Evolutionary conservation across 129 eudicot species (phyloP).

Genomic region (Chrysanthemum lavandulifolium): DNA sequence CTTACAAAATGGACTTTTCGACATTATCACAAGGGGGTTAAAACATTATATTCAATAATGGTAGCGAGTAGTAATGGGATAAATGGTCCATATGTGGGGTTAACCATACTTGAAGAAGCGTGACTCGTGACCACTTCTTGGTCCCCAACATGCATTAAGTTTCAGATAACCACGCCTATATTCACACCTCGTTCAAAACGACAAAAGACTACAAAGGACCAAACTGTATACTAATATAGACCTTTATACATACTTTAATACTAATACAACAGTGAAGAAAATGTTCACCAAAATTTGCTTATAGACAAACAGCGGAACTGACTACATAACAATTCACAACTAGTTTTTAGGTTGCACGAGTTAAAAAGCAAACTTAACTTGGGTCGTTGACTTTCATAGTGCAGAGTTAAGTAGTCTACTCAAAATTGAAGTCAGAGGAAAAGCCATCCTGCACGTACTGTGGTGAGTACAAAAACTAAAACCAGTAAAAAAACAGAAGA

Average conservation of each 20-base stretch:
- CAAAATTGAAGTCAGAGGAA: constrained; percentile 17
- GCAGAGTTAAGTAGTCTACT: constrained; percentile 2
- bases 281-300: neutral
- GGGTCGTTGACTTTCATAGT: neutral
- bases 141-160: constrained; percentile 2
- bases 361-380: constrained; percentile 4
- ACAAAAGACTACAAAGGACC: constrained; percentile 5
- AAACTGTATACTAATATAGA: neutral
- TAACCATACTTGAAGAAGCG: neutral
- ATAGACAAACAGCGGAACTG: neutral
- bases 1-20: neutral
- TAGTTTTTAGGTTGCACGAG: neutral
- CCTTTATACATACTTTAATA: neutral
- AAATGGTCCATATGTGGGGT: constrained; percentile 11
- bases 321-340: constrained; percentile 15
- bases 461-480: neutral
- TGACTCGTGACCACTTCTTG: constrained; percentile 3
- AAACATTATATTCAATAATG: neutral
- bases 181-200: neutral
- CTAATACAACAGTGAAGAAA: neutral
- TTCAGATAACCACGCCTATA: constrained; percentile 1
- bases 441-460: constrained; percentile 24
- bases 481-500: neutral
- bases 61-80: neutral
- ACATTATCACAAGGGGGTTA: neutral